These are phyloP conservation scores for Kwoniella shivajii DNA, from an alignment of 1,284 basidiomycete genomes.

Conservation along the genomic window DNA sequence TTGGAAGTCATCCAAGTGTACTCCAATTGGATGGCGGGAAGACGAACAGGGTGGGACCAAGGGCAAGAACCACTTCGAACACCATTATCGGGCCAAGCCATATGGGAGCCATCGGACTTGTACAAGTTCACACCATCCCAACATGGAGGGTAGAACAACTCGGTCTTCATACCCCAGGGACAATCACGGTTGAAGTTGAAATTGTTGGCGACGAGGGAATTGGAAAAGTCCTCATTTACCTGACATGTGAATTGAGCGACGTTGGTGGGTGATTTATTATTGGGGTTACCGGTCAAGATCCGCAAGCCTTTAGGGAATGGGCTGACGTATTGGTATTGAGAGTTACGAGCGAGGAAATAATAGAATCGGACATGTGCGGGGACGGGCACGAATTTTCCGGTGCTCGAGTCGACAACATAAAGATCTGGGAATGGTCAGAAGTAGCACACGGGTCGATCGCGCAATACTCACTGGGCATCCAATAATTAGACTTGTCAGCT, in stretches of 20 bases:
- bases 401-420: conserved; percentile 12
- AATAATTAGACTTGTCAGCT: conserved; percentile 47
- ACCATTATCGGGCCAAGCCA: conserved; percentile 32
- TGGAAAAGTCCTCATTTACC: conserved; percentile 19
- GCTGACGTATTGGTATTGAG: conserved; percentile 10
- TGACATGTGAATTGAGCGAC: conserved; percentile 30
- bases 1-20: conserved; percentile 33
- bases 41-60: conserved; percentile 38
- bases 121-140: conserved; percentile 46
- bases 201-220: conserved; percentile 22
- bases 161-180: conserved; percentile 39
- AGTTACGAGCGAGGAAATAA: conserved; percentile 29
- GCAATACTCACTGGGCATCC: conserved; percentile 30
- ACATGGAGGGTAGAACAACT: conserved; percentile 39
- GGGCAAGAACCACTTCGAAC: conserved; percentile 35
- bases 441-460: too few relatives aligned
- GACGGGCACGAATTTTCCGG: conserved; percentile 11
- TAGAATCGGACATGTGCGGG: conserved; percentile 21
- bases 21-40: conserved; percentile 45
- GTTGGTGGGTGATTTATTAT: conserved; percentile 27
- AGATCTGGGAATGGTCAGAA: conserved; percentile 8
- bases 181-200: conserved; percentile 42
- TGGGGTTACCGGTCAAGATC: conserved; percentile 39
- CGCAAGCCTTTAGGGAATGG: conserved; percentile 43
- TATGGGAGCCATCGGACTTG: conserved; percentile 34